Percentiles rank a stretch among this genome's conserved stretches.
These are phyloP conservation scores for Tricholoma flavovirens DNA, from an alignment of 768 basidiomycete genomes.

Conservation along the genomic window DNA sequence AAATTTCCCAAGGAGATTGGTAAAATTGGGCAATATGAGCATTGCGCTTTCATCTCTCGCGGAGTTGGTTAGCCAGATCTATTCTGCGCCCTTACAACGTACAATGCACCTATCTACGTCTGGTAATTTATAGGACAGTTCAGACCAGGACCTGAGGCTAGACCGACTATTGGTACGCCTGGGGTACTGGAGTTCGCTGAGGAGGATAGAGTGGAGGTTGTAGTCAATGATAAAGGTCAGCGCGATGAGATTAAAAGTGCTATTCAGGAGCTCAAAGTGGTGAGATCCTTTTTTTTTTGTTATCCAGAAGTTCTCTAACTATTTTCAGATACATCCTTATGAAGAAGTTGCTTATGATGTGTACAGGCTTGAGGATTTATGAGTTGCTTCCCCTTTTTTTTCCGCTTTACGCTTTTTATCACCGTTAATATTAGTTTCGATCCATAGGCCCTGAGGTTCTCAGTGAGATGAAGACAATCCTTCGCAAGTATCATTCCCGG, in stretches of 20 bases:
- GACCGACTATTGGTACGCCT: slow-evolving; percentile 37
- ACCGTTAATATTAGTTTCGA: background rate
- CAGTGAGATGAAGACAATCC: too few relatives aligned
- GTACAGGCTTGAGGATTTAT: background rate
- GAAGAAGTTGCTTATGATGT: slow-evolving; percentile 51
- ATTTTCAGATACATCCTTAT: slow-evolving; percentile 44
- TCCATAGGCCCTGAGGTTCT: too few relatives aligned
- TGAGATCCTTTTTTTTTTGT: slow-evolving; percentile 18
- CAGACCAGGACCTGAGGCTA: slow-evolving; percentile 33
- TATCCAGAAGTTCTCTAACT: background rate
- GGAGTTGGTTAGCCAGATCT: slow-evolving; percentile 40
- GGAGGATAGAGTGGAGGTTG: slow-evolving; percentile 48
- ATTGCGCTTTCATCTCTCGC: slow-evolving; percentile 49
- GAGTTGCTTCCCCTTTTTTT: background rate
- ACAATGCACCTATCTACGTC: background rate
- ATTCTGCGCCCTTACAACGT: background rate
- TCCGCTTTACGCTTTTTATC: background rate
- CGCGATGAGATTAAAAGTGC: slow-evolving; percentile 32
- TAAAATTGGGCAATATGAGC: slow-evolving; percentile 47
- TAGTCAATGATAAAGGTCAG: slow-evolving; percentile 35
- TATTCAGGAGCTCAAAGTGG: slow-evolving; percentile 41
- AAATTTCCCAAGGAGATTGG: slow-evolving; percentile 39
- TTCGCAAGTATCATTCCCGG: background rate
- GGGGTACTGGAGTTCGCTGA: slow-evolving; percentile 44
- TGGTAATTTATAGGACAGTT: slow-evolving; percentile 37